Conservation (phyloP, 2,329 filamentous ascomycete species). For the Pyrenochaeta sp. region DNA sequence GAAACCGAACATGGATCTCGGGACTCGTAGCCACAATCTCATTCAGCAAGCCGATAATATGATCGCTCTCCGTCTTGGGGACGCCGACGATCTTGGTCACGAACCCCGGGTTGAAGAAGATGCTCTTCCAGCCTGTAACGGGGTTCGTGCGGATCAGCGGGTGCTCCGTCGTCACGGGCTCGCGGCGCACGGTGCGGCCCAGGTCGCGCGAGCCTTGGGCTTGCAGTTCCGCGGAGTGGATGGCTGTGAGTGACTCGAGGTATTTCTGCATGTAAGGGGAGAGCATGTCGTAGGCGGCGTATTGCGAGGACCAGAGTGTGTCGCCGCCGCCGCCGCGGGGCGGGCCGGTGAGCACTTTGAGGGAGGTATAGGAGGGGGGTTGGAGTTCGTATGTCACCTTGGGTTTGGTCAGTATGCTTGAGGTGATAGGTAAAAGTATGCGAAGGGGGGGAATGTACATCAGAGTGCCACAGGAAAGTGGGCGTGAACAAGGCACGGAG, state of each 20-base stretch:
- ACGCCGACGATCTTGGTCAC: conserved; percentile 66
- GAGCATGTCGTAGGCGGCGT: conserved; percentile 65
- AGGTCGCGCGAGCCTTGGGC: conserved; percentile 58
- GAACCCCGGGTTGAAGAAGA: conserved; percentile 67
- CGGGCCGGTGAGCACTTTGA: conserved; percentile 63
- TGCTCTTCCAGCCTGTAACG: conserved; percentile 67
- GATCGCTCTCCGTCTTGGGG: conserved; percentile 63
- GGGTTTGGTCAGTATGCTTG: conserved; percentile 12
- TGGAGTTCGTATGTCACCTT: conserved; percentile 65
- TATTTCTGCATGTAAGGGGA: conserved; percentile 65
- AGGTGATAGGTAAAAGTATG: not conserved
- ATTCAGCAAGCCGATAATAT: conserved; percentile 61
- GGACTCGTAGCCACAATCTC: conserved; percentile 65
- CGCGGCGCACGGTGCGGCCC: conserved; percentile 61
- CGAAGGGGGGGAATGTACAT: conserved; percentile 50
- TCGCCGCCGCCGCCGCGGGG: conserved; percentile 64
- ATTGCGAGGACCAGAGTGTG: conserved; percentile 65
- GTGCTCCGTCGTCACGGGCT: conserved; percentile 62
- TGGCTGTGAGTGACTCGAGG: conserved; percentile 63
- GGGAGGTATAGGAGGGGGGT: conserved; percentile 64
- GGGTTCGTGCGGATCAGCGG: conserved; percentile 67
- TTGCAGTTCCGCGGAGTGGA: conserved; percentile 64
- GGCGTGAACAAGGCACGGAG: conserved; percentile 63
- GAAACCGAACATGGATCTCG: conserved; percentile 73
- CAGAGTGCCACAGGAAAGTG: conserved; percentile 63